Evolutionary conservation across 1,284 basidiomycete species (phyloP), one percentile per base, ranked within the genome.

Genomic region (Fistulinella cinereoalba): DNA sequence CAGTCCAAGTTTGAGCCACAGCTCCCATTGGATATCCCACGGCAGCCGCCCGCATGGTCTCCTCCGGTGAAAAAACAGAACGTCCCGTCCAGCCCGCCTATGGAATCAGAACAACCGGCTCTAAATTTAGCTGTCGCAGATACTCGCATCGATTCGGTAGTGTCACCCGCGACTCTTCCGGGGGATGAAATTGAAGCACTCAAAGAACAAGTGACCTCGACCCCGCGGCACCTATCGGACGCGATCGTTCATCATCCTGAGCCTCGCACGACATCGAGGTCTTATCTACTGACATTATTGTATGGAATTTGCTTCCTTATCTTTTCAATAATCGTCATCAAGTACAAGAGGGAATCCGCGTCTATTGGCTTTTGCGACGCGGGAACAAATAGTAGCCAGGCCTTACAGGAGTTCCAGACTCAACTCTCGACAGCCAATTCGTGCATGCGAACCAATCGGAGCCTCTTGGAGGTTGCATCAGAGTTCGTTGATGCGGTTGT

Each of bases 281-380:
- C 55, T 24, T 52, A 62, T 49, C 49, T 71, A 40, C 53, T 71
- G 34, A 70, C 71, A 42, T 27, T 78, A 47, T 13, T 78, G 61
- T 36, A 76, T 49, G 37, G 61, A 51, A 57, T 74, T 6, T 47
- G 74, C 28, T 47, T 73, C 15, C 46, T 76, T 13, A 60, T 70
- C 41, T 54, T 69, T 22, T 68, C 73, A 15, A 65, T 75, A 53
- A 58, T 75, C 32, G 62, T 74, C 32, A 64, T 73, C 53, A 71
- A 75, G 23, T 85, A 79, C 70, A 88, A 88, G 67, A 53, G 62
- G 6, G 79, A 88, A 51, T 92, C 88, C 5, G 68, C 83, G 1
- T 65, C 74, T 2, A 82, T 93, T 55, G 93, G 94, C 1, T 97
- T 82, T 70, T 97, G 93, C 66, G 85, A 93, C 56, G 68, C 81